These are phyloP conservation scores for Talaromyces proteolyticus DNA, from an alignment of 495 filamentous ascomycete species.

Conservation along the genomic window DNA sequence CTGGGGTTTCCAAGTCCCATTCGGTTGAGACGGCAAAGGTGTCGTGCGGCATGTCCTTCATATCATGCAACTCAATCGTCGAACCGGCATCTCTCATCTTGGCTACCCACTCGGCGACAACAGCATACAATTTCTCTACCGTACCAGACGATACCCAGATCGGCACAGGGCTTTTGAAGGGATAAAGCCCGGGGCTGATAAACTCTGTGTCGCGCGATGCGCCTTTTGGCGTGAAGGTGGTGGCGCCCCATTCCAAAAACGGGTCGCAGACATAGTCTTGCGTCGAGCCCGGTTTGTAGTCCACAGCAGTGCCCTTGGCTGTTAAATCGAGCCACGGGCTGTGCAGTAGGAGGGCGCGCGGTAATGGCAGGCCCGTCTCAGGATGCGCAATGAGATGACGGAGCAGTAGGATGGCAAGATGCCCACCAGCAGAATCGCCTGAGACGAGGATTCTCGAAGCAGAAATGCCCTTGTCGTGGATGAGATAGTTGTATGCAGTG, in stretches of 20 bases:
- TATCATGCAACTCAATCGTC: constrained; percentile 17
- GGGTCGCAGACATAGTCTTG: constrained; percentile 19
- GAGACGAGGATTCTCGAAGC: constrained; percentile 29
- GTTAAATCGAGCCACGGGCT: constrained; percentile 23
- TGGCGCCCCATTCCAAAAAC: constrained; percentile 22
- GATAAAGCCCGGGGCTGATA: constrained; percentile 14
- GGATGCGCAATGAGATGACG: constrained; percentile 20
- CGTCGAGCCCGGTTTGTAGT: constrained; percentile 15
- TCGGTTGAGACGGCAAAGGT: constrained; percentile 15
- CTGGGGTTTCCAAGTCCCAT: constrained; percentile 17
- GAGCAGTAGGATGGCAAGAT: constrained; percentile 32
- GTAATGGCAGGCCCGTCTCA: constrained; percentile 2
- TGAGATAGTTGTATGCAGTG: constrained; percentile 31
- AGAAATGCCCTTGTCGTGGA: constrained; percentile 22
- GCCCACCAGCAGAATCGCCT: constrained; percentile 39
- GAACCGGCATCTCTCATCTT: constrained; percentile 15
- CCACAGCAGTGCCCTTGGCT: neutral
- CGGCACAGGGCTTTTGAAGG: constrained; percentile 21
- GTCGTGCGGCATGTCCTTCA: constrained; percentile 23
- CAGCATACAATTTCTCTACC: constrained; percentile 24
- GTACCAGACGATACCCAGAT: constrained; percentile 24
- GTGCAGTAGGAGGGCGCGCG: constrained; percentile 17
- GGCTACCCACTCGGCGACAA: constrained; percentile 16
- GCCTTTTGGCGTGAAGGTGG: constrained; percentile 11
- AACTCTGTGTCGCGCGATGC: constrained; percentile 13